Base-by-base conservation (phyloP, 768 basidiomycete species). In the Albatrellus ellisii region DNA sequence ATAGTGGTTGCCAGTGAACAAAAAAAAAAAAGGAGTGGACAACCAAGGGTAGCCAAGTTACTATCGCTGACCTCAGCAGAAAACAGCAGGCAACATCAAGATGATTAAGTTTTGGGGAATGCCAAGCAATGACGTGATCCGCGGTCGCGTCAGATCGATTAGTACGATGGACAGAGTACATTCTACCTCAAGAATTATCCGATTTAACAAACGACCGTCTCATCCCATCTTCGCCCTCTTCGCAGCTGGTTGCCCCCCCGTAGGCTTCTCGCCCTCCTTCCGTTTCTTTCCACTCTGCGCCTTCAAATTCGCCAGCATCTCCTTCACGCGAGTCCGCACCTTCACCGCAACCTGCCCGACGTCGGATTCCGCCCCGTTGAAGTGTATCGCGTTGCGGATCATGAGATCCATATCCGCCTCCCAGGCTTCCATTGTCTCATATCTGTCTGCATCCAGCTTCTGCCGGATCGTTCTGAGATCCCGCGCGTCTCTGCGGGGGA, bases 391-490 rank as follows among this genome's bases (percentile, higher is more conserved):
- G 55, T 97, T 98, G 46, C 73, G 63, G 45, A 88, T 60, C 90
- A 98, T 94, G 32, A 92, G 69, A 33, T 81, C 74, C 41, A 92
- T 61, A 56, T 98, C 94, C 2, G 77, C 81, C 55, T 87, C 82
- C 53, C 94, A 79, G 2, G 75, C 76, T 35, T 85, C 82, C 39
- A 77, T 59, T 2, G 76, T 72, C 25, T 81, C 77, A 57, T 92
- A 92, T 59, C 79, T 82, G 63, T 90, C 89, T 26, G 62, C 63
- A 44, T 89, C 84, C 45, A 97, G 66, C 57, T 82, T 89, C 53
- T 69, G 68, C 47, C 79, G 73, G 53, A 98, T 92, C 38, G 80
- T 81, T 47, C 67, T 63, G 42, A 98, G 64, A 60, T 98, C 94
- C 33, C 94, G 77, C 2, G 88, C 87, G 49, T 92, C 77, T 55